Evolutionary conservation across 1,284 basidiomycete genomes (phyloP).

Genomic region (Retiboletus fuscus): DNA sequence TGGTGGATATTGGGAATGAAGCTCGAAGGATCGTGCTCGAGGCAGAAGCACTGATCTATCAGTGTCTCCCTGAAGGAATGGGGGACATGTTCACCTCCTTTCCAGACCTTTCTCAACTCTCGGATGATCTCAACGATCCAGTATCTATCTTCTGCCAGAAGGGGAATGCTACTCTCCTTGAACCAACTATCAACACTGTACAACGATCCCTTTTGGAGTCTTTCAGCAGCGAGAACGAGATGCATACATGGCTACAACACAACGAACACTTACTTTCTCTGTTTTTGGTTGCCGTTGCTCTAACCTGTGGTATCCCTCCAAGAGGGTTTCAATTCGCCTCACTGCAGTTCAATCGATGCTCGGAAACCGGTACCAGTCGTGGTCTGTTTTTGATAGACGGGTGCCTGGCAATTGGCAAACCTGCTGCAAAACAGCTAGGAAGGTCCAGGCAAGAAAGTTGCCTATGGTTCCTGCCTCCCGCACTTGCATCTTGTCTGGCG

Average conservation of each 20-base stretch:
- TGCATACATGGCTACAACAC: background rate
- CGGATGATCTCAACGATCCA: constrained; percentile 12
- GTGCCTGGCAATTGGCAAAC: constrained; percentile 16
- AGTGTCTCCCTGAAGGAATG: constrained; percentile 1
- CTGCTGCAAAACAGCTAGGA: constrained; percentile 11
- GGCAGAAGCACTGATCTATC: background rate
- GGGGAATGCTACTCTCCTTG: background rate
- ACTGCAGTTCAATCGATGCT: constrained; percentile 4
- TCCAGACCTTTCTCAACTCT: constrained; percentile 5
- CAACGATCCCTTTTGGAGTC: background rate
- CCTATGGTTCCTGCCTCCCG: constrained; percentile 19
- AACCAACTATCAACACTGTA: background rate
- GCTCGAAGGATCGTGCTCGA: background rate
- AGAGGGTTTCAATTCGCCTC: constrained; percentile 15
- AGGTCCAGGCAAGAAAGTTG: constrained; percentile 7
- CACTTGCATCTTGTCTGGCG: background rate
- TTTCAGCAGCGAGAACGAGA: background rate
- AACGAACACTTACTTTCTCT: constrained; percentile 2
- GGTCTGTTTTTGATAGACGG: constrained; percentile 23
- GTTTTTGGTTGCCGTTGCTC: background rate
- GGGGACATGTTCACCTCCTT: background rate
- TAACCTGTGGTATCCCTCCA: constrained; percentile 17
- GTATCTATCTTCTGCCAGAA: constrained; percentile 6
- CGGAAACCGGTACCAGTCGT: background rate
- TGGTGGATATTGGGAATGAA: constrained; percentile 8